Evolutionary conservation across 1,284 basidiomycete species (phyloP).

Genomic region (Chalciporus piperatoides): DNA sequence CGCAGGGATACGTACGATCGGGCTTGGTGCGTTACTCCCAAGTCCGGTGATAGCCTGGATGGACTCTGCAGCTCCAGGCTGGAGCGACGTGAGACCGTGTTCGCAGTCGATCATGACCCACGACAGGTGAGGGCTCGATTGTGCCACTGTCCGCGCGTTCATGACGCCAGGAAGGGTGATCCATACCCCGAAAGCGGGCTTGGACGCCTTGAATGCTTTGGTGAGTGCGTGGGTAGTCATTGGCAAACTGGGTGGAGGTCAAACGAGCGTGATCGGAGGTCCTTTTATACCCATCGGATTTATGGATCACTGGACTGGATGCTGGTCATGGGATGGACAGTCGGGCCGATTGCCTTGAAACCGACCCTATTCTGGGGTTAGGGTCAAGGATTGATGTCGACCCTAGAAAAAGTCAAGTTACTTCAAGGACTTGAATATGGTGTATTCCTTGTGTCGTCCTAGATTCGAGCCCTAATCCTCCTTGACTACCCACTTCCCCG

Average conservation of each 20-base stretch:
- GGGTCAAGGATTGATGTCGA: neutral
- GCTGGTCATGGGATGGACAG: conserved; percentile 13
- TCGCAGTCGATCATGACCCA: conserved; percentile 67
- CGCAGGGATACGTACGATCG: conserved; percentile 58
- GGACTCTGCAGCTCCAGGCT: conserved; percentile 53
- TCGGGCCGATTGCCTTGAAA: conserved; percentile 7
- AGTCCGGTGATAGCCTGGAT: conserved; percentile 49
- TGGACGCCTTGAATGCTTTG: conserved; percentile 44
- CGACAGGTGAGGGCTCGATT: conserved; percentile 51
- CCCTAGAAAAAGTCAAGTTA: too few species aligned
- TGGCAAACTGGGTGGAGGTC: neutral
- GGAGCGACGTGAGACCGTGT: conserved; percentile 54
- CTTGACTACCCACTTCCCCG: conserved; percentile 10
- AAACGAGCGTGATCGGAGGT: neutral
- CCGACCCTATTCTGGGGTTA: conserved; percentile 6
- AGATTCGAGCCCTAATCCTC: conserved; percentile 2
- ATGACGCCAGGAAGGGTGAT: conserved; percentile 54
- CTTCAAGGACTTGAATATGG: neutral
- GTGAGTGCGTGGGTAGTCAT: conserved; percentile 46
- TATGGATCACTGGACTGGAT: too few species aligned
- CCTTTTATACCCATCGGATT: conserved; percentile 9
- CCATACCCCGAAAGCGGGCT: conserved; percentile 72
- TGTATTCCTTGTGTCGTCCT: too few species aligned
- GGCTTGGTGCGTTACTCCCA: conserved; percentile 41
- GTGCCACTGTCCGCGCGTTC: conserved; percentile 52